Evolutionary conservation across 371 early-diverging fungal species (phyloP).

Genomic region (Circinella umbellata): DNA sequence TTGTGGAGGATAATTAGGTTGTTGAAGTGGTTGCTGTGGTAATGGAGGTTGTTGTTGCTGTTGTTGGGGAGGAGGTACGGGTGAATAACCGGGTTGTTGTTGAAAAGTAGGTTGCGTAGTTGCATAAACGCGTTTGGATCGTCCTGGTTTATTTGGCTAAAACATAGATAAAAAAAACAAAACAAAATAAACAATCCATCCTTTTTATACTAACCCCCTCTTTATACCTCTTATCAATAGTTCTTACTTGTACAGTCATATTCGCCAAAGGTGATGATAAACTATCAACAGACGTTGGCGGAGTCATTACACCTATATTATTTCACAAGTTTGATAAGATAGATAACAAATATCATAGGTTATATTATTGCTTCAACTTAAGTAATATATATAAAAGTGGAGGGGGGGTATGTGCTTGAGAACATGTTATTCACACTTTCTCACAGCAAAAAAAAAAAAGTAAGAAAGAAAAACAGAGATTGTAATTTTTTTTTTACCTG

Average conservation of each 20-base stretch:
- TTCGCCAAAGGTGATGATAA: conserved; percentile 16
- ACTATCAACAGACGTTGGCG: conserved; percentile 6
- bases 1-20: conserved; percentile 2
- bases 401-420: too few species aligned
- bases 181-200: neutral
- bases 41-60: conserved; percentile 20
- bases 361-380: too few species aligned
- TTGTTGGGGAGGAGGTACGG: too few species aligned
- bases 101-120: conserved; percentile 17
- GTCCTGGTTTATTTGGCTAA: conserved; percentile 16
- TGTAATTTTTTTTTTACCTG: too few species aligned
- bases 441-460: too few species aligned
- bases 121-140: conserved; percentile 42
- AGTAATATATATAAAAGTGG: too few species aligned
- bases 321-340: neutral
- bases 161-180: neutral
- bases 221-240: neutral
- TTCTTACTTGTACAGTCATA: conserved; percentile 16
- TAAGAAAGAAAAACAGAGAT: too few species aligned
- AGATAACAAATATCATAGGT: neutral
- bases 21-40: conserved; percentile 20
- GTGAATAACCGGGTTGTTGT: too few species aligned
- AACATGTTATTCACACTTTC: too few species aligned
- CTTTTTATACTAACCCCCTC: neutral
- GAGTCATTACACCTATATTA: neutral